Evolutionary conservation across 2,329 filamentous ascomycete species (phyloP).

Genomic region (Arthrobotrys entomopaga): DNA sequence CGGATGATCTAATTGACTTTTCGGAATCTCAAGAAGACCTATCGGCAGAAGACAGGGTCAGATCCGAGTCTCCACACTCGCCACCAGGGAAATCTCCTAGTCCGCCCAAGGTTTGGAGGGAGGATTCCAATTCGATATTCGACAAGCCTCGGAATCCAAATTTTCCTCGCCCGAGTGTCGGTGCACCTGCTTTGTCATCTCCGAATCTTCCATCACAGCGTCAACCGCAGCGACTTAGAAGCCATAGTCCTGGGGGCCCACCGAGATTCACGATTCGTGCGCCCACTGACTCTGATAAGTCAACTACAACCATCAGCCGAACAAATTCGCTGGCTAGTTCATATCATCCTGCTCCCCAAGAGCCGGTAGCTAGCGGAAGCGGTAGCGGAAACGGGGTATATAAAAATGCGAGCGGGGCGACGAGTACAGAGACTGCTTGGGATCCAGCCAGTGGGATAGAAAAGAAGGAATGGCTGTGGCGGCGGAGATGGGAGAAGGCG

Average conservation of each 20-base stretch:
- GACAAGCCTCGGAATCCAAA: slow-evolving; percentile 37
- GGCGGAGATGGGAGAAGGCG: slow-evolving; percentile 73
- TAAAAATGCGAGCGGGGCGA: slow-evolving; percentile 54
- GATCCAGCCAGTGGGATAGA: slow-evolving; percentile 61
- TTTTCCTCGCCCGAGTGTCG: slow-evolving; percentile 12
- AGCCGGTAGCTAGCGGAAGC: slow-evolving; percentile 33
- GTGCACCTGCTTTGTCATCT: slow-evolving; percentile 25
- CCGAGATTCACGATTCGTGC: slow-evolving; percentile 45
- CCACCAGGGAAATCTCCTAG: slow-evolving; percentile 44
- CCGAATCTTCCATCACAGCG: slow-evolving; percentile 30
- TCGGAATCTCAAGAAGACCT: slow-evolving; percentile 25
- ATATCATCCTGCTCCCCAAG: not conserved
- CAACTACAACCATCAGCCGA: slow-evolving; percentile 59
- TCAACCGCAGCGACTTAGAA: not conserved
- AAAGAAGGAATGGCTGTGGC: slow-evolving; percentile 80
- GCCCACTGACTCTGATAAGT: slow-evolving; percentile 56
- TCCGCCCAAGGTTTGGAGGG: slow-evolving; percentile 51
- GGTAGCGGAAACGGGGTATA: slow-evolving; percentile 35
- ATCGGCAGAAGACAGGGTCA: not conserved
- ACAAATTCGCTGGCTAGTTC: slow-evolving; percentile 35
- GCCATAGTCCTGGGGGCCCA: slow-evolving; percentile 3
- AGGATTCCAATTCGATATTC: slow-evolving; percentile 41
- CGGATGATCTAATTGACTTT: slow-evolving; percentile 22
- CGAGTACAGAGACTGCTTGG: slow-evolving; percentile 53
- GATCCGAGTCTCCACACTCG: slow-evolving; percentile 36